phyloP scores from a whole-genome alignment of 2,329 filamentous ascomycete genomes.

The Xenoacremonium recifei region DNA sequence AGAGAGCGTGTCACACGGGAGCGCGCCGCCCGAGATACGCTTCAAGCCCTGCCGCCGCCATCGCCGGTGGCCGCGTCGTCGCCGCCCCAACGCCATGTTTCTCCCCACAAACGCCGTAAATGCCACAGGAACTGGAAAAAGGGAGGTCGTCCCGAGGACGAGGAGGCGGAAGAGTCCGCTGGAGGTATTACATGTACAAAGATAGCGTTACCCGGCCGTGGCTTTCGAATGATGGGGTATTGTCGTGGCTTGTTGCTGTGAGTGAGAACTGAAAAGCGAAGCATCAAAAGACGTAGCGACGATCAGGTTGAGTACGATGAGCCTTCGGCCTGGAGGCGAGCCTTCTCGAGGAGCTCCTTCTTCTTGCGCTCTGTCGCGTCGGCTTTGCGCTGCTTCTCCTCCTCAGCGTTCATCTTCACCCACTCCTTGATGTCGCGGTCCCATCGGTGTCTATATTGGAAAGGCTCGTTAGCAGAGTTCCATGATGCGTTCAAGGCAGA shows the following conservation, averaged over 20 bases:
- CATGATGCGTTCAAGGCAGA: too few species aligned
- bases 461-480: constrained; percentile 15
- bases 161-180: not conserved
- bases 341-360: constrained; percentile 18
- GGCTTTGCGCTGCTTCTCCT: constrained; percentile 21
- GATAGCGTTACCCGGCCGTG: not conserved
- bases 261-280: not conserved
- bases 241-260: not conserved
- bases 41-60: too few species aligned
- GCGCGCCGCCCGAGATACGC: too few species aligned
- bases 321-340: constrained; percentile 6
- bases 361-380: constrained; percentile 26
- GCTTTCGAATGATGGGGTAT: too few species aligned
- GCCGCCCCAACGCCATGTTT: not conserved
- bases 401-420: constrained; percentile 43
- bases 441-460: constrained; percentile 57
- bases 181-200: not conserved
- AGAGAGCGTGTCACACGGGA: too few species aligned
- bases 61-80: too few species aligned
- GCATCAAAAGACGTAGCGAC: too few species aligned
- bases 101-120: not conserved
- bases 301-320: too few species aligned
- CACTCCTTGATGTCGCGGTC: constrained; percentile 56
- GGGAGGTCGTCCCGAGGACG: too few species aligned
- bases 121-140: not conserved